phyloP scores from a whole-genome alignment of 345 rosid genomes.

The Citrus sinensis region DVS_A1.0 CM039166.1:20492501-20493000 shows the following conservation, averaged over 20 bases:
- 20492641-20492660: constrained; percentile 41
- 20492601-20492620: constrained; percentile 57
- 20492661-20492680: constrained; percentile 45
- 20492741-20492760: constrained; percentile 35
- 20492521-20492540: background rate
- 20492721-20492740: constrained; percentile 15
- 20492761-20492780: constrained; percentile 48
- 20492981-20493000: constrained; percentile 55
- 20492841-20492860: constrained; percentile 44
- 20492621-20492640: constrained; percentile 71
- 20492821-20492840: constrained; percentile 58
- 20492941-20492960: constrained; percentile 62
- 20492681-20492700: constrained; percentile 71
- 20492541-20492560: background rate
- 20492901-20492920: constrained; percentile 63
- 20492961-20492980: constrained; percentile 60
- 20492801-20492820: constrained; percentile 77
- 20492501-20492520: constrained; percentile 13
- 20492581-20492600: constrained; percentile 40
- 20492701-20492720: constrained; percentile 36
- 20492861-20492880: constrained; percentile 60
- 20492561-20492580: background rate
- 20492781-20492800: constrained; percentile 69
- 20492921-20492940: constrained; percentile 76
- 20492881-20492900: constrained; percentile 65